Base-by-base conservation (phyloP, 208 protist genomes). In the Trypanosoma melophagium region DNA sequence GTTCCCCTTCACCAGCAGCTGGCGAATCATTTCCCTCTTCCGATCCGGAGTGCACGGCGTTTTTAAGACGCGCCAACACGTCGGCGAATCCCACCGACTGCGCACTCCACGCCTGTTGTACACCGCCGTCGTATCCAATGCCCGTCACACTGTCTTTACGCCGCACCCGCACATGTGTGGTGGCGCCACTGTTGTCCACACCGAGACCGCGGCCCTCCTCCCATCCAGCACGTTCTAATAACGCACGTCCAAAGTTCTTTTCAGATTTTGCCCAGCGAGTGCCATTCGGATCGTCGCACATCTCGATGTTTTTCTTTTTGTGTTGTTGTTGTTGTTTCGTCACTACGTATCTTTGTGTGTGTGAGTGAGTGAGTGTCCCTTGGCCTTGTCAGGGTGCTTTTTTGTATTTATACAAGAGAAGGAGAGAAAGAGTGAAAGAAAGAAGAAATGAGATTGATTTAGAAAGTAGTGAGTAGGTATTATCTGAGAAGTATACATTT, bases 211-310 rank as follows among this genome's bases (percentile, higher is more conserved):
- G 79, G 53, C 95, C 95, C 64, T 97, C 90, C 38, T 71, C 83
- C 95, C 95, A 98, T 4, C 95, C 95, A 22, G 90, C 84, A 64
- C 95, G 96, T 72, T 93, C 80, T 62, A 98, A 66, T 49, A 98
- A 70, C 35, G 89, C 70, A 58, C 90, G 92, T 14, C 95, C 93
- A 45, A 94, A 80, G 63, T 92, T 90, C 12, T 77, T 87, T 0
- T 91, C 89, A 12, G 86, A 86, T 22, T 81, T 87, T 5, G 85
- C 74, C 90, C 92, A 97, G 1, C 83, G 74, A 25, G 79, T 92
- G 47, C 87, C 87, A 61, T 96, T 97, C 21, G 92, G 90, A 63
- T 97, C 89, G 0, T 62, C 62, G 42, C 63, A 87, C 89, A 95
- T 95, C 7, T 44, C 40, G 40, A 44, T 44, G 7, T 44, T 44